Conservation (phyloP, 1,284 basidiomycete species). For the Sutorius eximius region DNA sequence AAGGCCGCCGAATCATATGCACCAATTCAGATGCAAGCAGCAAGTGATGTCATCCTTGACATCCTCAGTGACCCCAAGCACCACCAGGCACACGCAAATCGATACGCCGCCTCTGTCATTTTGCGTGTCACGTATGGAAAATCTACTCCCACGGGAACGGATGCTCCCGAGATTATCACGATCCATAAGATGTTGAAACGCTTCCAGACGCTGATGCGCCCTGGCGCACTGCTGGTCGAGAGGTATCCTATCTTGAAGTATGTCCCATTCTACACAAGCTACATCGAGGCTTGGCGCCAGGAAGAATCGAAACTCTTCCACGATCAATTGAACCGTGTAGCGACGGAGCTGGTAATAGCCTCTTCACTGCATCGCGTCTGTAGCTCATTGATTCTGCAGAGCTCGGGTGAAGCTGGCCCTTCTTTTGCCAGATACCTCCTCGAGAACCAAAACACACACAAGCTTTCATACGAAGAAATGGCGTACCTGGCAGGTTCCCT, state of each 20-base stretch:
- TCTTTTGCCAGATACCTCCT: slow-evolving; percentile 34
- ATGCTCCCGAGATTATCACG: slow-evolving; percentile 41
- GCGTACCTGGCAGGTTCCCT: slow-evolving; percentile 45
- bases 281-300: slow-evolving; percentile 37
- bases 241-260: slow-evolving; percentile 40
- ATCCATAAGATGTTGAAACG: slow-evolving; percentile 40
- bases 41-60: slow-evolving; percentile 41
- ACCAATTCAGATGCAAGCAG: slow-evolving; percentile 39
- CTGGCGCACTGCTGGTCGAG: slow-evolving; percentile 42
- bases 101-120: slow-evolving; percentile 50
- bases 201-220: slow-evolving; percentile 40
- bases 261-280: slow-evolving; percentile 40
- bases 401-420: slow-evolving; percentile 24
- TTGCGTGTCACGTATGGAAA: slow-evolving; percentile 51
- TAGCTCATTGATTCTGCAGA: slow-evolving; percentile 11
- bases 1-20: slow-evolving; percentile 38
- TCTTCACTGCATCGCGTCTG: too few relatives aligned
- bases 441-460: slow-evolving; percentile 30
- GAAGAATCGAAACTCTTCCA: slow-evolving; percentile 46
- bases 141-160: slow-evolving; percentile 41
- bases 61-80: slow-evolving; percentile 38
- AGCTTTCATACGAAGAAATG: slow-evolving; percentile 34
- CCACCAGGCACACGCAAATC: slow-evolving; percentile 39
- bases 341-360: slow-evolving; percentile 34
- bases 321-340: slow-evolving; percentile 37